Base-by-base conservation (phyloP, 202 grass and related monocot genomes). In the Alloteropsis angusta region DNA sequence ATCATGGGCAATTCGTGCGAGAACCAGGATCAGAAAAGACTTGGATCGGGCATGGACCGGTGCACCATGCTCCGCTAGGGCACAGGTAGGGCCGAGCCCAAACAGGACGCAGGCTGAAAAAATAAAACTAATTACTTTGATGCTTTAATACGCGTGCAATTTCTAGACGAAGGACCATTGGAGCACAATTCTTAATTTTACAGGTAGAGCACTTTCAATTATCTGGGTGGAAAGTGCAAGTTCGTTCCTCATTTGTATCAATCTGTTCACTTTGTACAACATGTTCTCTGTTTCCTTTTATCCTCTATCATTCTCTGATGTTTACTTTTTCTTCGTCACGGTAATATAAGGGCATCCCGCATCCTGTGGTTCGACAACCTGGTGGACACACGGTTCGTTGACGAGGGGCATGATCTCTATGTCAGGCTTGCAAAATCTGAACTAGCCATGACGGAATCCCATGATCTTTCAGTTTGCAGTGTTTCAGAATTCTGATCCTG, bases 161-260 rank as follows among this genome's bases (percentile, higher is more conserved):
- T n/a, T n/a, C n/a, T n/a, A n/a, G n/a, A n/a, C n/a, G n/a, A n/a
- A n/a, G n/a, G n/a, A n/a, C n/a, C n/a, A n/a, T n/a, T n/a, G n/a
- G n/a, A n/a, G n/a, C n/a, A n/a, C n/a, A n/a, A n/a, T n/a, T 91
- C 88, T 99, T 73, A 99, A 93, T 90, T 99, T 99, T 85, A 86
- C n/a, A n/a, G n/a, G n/a, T 99, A 84, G 92, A 99, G 83, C 88
- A 99, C 47, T 89, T 94, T 87, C 84, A 85, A 70, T 75, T 99
- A 89, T 79, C 92, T 71, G 92, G 92, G 39, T 99, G 96, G 92
- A 99, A 99, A 91, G 1, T 93, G 96, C 93, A 93, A 89, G 90
- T 68, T 62, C 5, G 8, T 76, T 64, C 13, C 32, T 60, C 16
- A 80, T 54, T 63, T 77, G 1, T 56, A 5, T 37, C 9, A 55